Conservation (phyloP, 106 monocot species). For the Dactylorhiza incarnata region DNA sequence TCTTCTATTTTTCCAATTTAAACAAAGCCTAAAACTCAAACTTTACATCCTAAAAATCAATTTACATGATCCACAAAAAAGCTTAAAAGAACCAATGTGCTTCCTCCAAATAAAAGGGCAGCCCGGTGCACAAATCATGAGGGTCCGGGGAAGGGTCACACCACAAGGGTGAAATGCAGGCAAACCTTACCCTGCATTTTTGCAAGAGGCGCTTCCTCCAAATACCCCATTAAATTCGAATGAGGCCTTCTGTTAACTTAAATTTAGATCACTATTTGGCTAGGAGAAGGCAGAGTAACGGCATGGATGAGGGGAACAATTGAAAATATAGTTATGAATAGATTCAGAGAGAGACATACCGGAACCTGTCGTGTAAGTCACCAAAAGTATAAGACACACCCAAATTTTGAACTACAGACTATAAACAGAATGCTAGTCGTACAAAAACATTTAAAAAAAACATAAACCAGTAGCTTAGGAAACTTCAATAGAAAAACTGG, state of each 20-base stretch:
- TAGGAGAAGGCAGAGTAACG: background rate
- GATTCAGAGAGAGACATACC: too few relatives aligned
- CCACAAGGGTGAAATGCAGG: too few relatives aligned
- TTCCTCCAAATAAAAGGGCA: too few relatives aligned
- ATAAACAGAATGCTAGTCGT: background rate
- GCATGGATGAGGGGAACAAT: background rate
- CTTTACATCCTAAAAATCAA: background rate
- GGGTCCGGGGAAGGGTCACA: too few relatives aligned
- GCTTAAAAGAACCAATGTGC: background rate
- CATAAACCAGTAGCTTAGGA: background rate
- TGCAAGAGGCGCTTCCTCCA: background rate
- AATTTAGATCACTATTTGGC: background rate
- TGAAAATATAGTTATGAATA: background rate
- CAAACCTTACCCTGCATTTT: too few relatives aligned
- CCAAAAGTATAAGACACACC: background rate
- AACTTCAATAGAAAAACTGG: background rate
- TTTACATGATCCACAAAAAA: background rate
- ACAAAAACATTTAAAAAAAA: background rate
- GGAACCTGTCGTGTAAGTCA: background rate
- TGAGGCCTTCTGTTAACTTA: background rate
- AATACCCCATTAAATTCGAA: background rate
- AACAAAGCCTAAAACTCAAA: too few relatives aligned
- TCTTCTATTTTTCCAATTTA: too few relatives aligned
- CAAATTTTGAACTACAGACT: background rate
- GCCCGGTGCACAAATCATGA: too few relatives aligned